Conservation (phyloP, 306 rosid genomes). For the Astragalus membranaceus region DNA sequence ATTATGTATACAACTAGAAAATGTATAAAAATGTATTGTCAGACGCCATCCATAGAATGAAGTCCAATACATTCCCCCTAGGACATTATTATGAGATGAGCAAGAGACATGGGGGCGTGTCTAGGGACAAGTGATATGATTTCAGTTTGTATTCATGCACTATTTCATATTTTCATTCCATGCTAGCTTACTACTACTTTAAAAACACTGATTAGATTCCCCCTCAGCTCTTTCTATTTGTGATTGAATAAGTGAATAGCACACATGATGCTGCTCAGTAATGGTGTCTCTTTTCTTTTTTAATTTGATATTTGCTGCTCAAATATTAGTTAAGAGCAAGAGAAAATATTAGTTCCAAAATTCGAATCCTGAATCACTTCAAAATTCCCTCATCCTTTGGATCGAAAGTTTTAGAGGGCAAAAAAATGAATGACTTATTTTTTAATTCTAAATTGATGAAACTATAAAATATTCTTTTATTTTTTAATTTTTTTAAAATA, state of each 20-base stretch:
- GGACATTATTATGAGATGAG: conserved; percentile 20
- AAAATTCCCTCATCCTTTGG: no score
- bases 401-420: no score
- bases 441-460: no score
- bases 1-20: background rate
- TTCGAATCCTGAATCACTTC: no score
- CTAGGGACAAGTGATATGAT: conserved; percentile 2
- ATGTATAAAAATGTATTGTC: background rate
- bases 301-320: no score
- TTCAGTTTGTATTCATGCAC: conserved; percentile 32
- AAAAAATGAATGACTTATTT: no score
- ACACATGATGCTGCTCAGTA: conserved; percentile 51
- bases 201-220: conserved; percentile 17
- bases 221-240: conserved; percentile 14
- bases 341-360: no score
- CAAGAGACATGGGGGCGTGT: conserved; percentile 14
- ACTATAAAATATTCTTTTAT: no score
- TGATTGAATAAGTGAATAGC: background rate
- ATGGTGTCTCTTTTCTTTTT: conserved; percentile 35
- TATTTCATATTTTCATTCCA: background rate
- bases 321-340: no score
- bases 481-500: no score
- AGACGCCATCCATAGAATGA: background rate
- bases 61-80: conserved; percentile 45
- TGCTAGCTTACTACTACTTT: background rate